Evolutionary conservation across 495 filamentous ascomycete genomes (phyloP).

Genomic region (Penicillium ochrochloron): DNA sequence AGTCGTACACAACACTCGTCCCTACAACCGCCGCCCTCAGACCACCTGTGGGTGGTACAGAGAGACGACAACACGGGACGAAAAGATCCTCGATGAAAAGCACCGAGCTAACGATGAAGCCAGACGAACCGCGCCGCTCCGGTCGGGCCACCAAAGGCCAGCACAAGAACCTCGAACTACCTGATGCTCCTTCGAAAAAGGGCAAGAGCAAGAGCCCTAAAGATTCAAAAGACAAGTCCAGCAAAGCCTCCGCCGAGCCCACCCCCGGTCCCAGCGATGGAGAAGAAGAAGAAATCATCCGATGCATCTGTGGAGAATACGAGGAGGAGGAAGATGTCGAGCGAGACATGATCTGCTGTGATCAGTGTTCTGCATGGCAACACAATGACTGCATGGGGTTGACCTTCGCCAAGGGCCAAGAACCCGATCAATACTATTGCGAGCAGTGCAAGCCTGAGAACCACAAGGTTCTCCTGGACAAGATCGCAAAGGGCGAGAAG

Average conservation of each 20-base stretch:
- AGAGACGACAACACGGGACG: background rate
- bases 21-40: constrained; percentile 12
- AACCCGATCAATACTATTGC: constrained; percentile 84
- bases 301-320: constrained; percentile 89
- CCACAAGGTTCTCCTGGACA: constrained; percentile 74
- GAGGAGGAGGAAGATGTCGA: constrained; percentile 82
- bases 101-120: constrained; percentile 38
- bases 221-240: constrained; percentile 50
- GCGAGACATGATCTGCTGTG: constrained; percentile 87
- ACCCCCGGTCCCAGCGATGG: constrained; percentile 64
- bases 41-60: constrained; percentile 13
- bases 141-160: constrained; percentile 95
- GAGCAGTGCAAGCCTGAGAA: constrained; percentile 85
- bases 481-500: constrained; percentile 76
- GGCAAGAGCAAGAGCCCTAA: constrained; percentile 59
- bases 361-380: constrained; percentile 90
- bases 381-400: constrained; percentile 95
- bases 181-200: constrained; percentile 66
- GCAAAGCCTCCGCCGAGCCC: constrained; percentile 53
- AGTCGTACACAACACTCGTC: constrained; percentile 36
- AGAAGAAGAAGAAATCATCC: constrained; percentile 74
- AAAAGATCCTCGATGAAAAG: constrained; percentile 10
- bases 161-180: constrained; percentile 79
- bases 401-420: constrained; percentile 71
- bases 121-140: constrained; percentile 89